Percentiles rank a stretch among this genome's conserved stretches.
phyloP scores from a whole-genome alignment of 176 grass and related monocot genomes.

The Aegilops tauschii region DNA sequence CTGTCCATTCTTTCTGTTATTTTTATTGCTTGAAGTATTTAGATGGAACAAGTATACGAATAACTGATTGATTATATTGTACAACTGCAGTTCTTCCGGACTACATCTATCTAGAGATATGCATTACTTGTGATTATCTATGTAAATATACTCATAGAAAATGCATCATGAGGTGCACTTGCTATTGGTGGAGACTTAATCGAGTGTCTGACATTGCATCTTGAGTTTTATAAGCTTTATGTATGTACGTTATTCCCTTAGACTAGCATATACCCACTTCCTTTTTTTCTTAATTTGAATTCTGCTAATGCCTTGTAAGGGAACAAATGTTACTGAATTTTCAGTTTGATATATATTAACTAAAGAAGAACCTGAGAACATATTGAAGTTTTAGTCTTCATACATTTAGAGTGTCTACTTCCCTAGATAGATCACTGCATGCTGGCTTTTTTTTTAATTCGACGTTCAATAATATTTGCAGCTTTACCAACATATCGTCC shows the following conservation, averaged over 20 bases:
- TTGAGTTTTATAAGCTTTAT: neutral
- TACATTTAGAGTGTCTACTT: neutral
- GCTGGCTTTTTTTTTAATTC: conserved; percentile 20
- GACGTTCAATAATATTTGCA: conserved; percentile 41
- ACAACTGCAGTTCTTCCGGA: neutral
- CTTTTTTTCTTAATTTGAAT: neutral
- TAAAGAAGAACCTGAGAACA: neutral
- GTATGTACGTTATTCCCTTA: neutral
- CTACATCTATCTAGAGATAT: neutral
- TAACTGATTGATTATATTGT: conserved; percentile 13
- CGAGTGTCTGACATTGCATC: neutral
- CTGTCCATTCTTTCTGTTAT: neutral
- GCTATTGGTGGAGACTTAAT: neutral
- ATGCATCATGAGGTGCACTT: neutral
- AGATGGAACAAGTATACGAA: conserved; percentile 4
- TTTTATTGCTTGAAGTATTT: neutral
- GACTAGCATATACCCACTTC: neutral
- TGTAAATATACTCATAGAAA: neutral
- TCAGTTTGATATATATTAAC: conserved; percentile 1
- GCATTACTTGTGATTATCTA: neutral
- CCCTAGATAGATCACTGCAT: neutral
- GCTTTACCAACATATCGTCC: conserved; percentile 92
- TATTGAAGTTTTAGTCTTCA: neutral
- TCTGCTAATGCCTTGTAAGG: neutral
- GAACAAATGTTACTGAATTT: neutral